Conservation (phyloP, 169 alveolate species). For the Perkinsus chesapeaki region DNA sequence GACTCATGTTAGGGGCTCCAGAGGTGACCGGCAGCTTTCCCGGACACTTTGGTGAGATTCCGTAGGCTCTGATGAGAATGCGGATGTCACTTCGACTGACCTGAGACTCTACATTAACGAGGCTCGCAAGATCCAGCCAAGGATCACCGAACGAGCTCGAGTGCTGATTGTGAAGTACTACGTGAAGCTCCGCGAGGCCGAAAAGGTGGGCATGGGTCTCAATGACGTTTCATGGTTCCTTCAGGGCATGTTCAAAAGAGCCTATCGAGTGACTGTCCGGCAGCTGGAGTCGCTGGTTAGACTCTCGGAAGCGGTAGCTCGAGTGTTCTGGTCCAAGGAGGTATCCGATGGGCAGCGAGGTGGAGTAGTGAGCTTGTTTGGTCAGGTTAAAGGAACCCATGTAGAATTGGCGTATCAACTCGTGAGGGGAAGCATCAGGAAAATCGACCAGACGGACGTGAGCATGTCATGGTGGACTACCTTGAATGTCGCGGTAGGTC, state of each 20-base stretch:
- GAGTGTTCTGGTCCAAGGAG: slow-evolving; percentile 76
- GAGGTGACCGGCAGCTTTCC: slow-evolving; percentile 31
- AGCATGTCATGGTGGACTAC: not conserved
- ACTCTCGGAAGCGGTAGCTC: slow-evolving; percentile 90
- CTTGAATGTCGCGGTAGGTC: not conserved
- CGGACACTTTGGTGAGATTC: not conserved
- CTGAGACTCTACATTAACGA: slow-evolving; percentile 77
- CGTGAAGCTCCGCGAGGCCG: slow-evolving; percentile 79
- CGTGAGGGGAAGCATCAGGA: not conserved
- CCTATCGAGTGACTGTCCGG: slow-evolving; percentile 90
- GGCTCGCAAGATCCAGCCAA: slow-evolving; percentile 82
- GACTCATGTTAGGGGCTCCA: slow-evolving; percentile 13
- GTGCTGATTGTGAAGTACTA: slow-evolving; percentile 75
- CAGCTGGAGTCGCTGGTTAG: slow-evolving; percentile 89
- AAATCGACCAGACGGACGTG: not conserved
- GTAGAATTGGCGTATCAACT: not conserved
- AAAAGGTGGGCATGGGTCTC: slow-evolving; percentile 56
- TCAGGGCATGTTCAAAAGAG: slow-evolving; percentile 41
- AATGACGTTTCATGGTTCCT: no score
- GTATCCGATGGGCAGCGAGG: slow-evolving; percentile 21
- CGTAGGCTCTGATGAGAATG: not conserved
- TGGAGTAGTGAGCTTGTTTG: not conserved
- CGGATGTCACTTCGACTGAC: slow-evolving; percentile 60
- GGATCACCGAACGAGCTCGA: slow-evolving; percentile 82
- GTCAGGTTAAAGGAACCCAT: not conserved